Base-by-base conservation (phyloP, 129 eudicot genomes). In the Solidago caesia region DNA sequence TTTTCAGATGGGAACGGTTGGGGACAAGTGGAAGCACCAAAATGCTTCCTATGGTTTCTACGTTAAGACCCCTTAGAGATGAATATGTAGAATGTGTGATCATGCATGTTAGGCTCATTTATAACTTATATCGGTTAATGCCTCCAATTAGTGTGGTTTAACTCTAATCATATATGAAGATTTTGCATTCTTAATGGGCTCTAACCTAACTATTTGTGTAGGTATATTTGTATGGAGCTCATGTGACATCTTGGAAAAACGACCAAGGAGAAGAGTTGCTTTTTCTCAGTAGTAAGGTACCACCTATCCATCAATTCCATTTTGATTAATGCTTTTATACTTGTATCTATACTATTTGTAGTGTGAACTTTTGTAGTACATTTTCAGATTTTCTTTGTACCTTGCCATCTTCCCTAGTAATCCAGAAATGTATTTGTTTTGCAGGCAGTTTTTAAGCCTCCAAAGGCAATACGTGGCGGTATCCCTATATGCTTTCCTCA, bases 401-500 rank as follows among this genome's bases (percentile, higher is more conserved):
- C n/a, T 76, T 67, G 74, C 46, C 51, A 45, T 63, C 70, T 33
- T 0, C 39, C 39, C 72, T 62, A 39, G 11, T 75, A 13, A 74
- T 68, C 66, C 71, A 29, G 65, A 69, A 52, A 13, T 68, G 41
- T 45, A 49, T 15, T 3, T 55, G n/a, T 44, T 80, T 44, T 63
- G 80, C 90, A 92, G 97, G 88, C 94, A 67, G 85, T 70, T 70
- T 89, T 85, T 79, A 85, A 87, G 83, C 94, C 97, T 72, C 94
- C 91, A 9, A 92, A 85, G 82, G 75, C 92, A 57, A 89, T 92
- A 84, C 95, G 96, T 75, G 98, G 98, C 71, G 98, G 98, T 68
- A 92, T 92, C 84, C 98, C 96, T 70, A 81, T 92, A 80, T 89
- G 96, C 89, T 92, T 92, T 78, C 98, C 98, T 60, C 95, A 92